Evolutionary conservation across 2,329 filamentous ascomycete genomes (phyloP).

Genomic region (Chlorencoelia australis): DNA sequence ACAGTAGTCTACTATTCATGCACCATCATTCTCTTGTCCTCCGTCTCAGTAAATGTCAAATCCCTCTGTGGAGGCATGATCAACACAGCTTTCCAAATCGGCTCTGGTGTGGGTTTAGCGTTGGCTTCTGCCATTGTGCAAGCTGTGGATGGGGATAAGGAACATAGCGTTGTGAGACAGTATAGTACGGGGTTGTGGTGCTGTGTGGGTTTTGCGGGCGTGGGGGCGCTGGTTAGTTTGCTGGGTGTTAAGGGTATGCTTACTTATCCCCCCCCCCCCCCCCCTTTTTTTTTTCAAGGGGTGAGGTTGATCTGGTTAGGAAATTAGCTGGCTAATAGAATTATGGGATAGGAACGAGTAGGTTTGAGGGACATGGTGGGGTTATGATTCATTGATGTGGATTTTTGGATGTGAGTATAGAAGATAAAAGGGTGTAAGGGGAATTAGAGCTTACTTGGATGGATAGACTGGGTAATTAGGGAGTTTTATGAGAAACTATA

Average conservation of each 20-base stretch:
- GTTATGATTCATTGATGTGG: no score
- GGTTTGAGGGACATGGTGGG: no score
- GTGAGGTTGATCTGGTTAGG: no score
- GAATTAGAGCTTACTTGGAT: no score
- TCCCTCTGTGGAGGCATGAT: slow-evolving; percentile 33
- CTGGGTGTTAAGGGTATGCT: slow-evolving; percentile 21
- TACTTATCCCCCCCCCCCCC: no score
- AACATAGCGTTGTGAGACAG: slow-evolving; percentile 26
- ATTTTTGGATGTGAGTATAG: no score
- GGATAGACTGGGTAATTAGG: no score
- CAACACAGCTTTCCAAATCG: slow-evolving; percentile 35
- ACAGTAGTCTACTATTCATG: slow-evolving; percentile 34
- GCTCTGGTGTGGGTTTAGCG: slow-evolving; percentile 32
- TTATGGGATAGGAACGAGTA: no score
- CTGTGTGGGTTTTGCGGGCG: slow-evolving; percentile 30
- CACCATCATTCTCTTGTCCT: slow-evolving; percentile 31
- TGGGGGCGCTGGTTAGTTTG: slow-evolving; percentile 25
- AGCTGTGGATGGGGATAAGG: slow-evolving; percentile 30
- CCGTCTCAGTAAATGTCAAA: slow-evolving; percentile 32
- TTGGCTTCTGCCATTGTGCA: slow-evolving; percentile 31
- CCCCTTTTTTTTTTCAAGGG: no score
- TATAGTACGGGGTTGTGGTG: slow-evolving; percentile 34
- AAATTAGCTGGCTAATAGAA: no score
- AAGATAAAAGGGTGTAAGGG: no score
- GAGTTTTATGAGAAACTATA: no score